Evolutionary conservation across 2,329 filamentous ascomycete species (phyloP).

Genomic region (Pyrenochaeta sp.): DNA sequence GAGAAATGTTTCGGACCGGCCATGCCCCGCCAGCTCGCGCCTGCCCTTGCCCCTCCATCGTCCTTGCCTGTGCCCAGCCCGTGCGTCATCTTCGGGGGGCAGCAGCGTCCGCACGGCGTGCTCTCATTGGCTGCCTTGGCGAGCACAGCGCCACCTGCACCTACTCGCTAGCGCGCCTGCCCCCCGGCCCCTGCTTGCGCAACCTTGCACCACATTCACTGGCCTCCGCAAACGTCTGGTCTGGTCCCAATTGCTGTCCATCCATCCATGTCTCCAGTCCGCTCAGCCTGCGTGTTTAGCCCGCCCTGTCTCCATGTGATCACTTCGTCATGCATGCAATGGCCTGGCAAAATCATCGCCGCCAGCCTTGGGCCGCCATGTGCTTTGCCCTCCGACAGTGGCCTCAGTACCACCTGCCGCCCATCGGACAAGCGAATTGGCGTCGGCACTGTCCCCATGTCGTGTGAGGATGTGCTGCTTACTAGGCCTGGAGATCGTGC

Average conservation of each 20-base stretch:
- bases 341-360: too few species aligned
- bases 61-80: too few species aligned
- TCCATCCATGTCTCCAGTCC: too few species aligned
- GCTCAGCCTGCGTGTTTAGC: too few species aligned
- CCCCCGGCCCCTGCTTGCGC: slow-evolving; percentile 26
- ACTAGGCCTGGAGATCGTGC: too few species aligned
- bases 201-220: slow-evolving; percentile 32
- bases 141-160: slow-evolving; percentile 34
- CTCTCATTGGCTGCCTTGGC: slow-evolving; percentile 34
- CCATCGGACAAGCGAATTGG: too few species aligned
- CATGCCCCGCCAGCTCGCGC: slow-evolving; percentile 28
- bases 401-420: not conserved
- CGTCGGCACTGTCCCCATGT: too few species aligned
- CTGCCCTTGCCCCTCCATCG: slow-evolving; percentile 31
- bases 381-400: slow-evolving; percentile 5
- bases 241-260: too few species aligned
- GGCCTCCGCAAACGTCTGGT: slow-evolving; percentile 26
- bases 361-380: too few species aligned
- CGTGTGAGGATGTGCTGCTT: too few species aligned
- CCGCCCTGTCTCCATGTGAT: slow-evolving; percentile 23
- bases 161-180: slow-evolving; percentile 26
- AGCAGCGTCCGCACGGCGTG: slow-evolving; percentile 14
- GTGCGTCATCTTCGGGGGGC: slow-evolving; percentile 40
- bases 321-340: slow-evolving; percentile 20
- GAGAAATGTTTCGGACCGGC: slow-evolving; percentile 36